Evolutionary conservation across 2,329 filamentous ascomycete genomes (phyloP).

Genomic region (Trichoderma aggressivum): DNA sequence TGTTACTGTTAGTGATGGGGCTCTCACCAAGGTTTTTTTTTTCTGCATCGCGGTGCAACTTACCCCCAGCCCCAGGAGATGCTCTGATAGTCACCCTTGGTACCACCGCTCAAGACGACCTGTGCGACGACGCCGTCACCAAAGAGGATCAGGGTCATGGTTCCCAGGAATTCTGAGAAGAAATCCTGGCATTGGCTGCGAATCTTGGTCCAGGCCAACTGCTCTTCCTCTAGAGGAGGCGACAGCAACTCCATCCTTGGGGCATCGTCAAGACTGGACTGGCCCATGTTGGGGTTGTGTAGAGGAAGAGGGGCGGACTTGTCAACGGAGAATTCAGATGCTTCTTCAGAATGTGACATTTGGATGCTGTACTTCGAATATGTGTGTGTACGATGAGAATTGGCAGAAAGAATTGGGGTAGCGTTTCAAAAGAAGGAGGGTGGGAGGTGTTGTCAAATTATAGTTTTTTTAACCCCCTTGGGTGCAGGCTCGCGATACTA

Average conservation of each 20-base stretch:
- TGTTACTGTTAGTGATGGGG: not conserved
- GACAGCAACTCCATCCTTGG: constrained; percentile 2
- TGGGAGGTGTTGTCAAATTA: constrained; percentile 13
- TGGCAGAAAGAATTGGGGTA: not conserved
- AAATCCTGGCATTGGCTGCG: constrained; percentile 52
- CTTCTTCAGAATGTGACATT: constrained; percentile 33
- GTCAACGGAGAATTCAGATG: constrained; percentile 34
- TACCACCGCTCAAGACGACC: constrained; percentile 53
- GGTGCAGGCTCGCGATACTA: not conserved
- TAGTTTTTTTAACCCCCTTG: not conserved
- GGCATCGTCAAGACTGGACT: not conserved
- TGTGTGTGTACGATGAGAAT: not conserved
- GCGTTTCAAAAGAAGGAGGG: not conserved
- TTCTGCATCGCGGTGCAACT: constrained; percentile 26
- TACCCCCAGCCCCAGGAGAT: constrained; percentile 51
- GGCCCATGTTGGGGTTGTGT: constrained; percentile 28
- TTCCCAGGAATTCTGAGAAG: constrained; percentile 66
- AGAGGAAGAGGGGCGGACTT: constrained; percentile 29
- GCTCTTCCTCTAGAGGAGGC: constrained; percentile 21
- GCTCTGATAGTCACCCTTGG: constrained; percentile 48
- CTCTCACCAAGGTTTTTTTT: not conserved
- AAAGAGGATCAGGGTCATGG: constrained; percentile 65
- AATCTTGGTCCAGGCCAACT: constrained; percentile 49
- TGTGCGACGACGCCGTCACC: constrained; percentile 70
- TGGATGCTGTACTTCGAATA: not conserved